Conservation (phyloP, 2,329 filamentous ascomycete species). For the Pseudogymnoascus sp. region DNA sequence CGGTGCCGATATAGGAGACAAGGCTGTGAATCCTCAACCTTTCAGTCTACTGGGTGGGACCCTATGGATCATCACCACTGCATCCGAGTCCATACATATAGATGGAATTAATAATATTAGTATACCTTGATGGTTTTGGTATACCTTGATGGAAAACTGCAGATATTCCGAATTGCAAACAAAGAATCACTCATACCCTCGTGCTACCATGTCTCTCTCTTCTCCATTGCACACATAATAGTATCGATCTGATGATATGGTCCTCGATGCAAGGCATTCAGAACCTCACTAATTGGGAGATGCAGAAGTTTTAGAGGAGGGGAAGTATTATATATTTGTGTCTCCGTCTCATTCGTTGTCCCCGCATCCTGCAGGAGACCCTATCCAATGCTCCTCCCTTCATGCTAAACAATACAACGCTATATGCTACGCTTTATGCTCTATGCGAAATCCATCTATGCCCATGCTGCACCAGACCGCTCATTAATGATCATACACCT, state of each 20-base stretch:
- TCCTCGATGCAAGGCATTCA: neutral
- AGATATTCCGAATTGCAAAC: neutral
- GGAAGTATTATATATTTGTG: neutral
- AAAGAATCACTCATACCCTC: neutral
- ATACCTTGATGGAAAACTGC: neutral
- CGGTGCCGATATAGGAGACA: slow-evolving; percentile 1
- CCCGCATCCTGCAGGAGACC: neutral
- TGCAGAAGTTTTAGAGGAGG: neutral
- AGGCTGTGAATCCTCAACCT: neutral
- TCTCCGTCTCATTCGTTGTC: neutral
- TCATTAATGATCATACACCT: slow-evolving; percentile 2
- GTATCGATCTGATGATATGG: neutral
- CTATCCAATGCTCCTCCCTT: neutral
- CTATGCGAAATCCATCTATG: neutral
- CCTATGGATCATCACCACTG: neutral
- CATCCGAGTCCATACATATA: neutral
- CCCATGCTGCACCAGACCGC: slow-evolving; percentile 4
- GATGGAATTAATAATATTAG: neutral
- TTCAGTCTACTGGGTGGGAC: neutral
- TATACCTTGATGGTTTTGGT: neutral
- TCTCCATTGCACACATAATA: neutral
- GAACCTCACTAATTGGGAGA: neutral
- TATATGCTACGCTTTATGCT: neutral
- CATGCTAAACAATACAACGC: neutral
- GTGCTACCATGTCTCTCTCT: neutral